A percentile compares a stretch with the other conserved stretches of the same genome.
Conservation (phyloP, 441 rosid species). For the Gossypium schwendimanii region DNA sequence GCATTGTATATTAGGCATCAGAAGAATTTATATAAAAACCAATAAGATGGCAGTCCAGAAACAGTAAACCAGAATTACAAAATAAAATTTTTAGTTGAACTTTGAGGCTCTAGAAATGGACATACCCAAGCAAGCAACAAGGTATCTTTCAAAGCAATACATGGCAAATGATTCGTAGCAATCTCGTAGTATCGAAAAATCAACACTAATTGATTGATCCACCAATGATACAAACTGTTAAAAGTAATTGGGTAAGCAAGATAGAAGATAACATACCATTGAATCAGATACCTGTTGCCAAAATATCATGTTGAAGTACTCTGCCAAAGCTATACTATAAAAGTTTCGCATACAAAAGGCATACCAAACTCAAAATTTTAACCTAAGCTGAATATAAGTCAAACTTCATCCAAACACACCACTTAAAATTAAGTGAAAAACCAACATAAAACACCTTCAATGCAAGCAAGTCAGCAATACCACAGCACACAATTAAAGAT, state of each 20-base stretch:
- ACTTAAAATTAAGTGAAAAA: not conserved
- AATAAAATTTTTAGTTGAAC: slow-evolving; percentile 8
- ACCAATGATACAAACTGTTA: slow-evolving; percentile 83
- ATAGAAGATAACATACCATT: not conserved
- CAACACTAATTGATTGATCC: slow-evolving; percentile 83
- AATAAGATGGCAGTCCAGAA: not conserved
- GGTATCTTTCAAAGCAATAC: slow-evolving; percentile 99
- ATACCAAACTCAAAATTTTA: not conserved
- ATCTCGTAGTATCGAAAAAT: slow-evolving; percentile 86
- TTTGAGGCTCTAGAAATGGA: slow-evolving; percentile 13
- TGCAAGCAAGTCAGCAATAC: not conserved
- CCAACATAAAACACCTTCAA: not conserved
- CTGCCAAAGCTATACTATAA: not conserved
- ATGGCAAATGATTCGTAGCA: slow-evolving; percentile 68
- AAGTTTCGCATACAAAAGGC: not conserved
- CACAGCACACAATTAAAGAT: not conserved
- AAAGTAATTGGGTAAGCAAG: slow-evolving; percentile 14
- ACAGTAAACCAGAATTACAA: not conserved
- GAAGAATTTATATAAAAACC: not conserved
- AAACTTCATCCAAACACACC: not conserved
- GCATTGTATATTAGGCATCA: not conserved
- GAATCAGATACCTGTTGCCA: not conserved
- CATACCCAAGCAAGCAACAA: slow-evolving; percentile 59
- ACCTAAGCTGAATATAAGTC: not conserved
- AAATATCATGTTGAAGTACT: not conserved